Conservation (phyloP, 148 eudicot species). For the Arctostaphylos glauca region DNA sequence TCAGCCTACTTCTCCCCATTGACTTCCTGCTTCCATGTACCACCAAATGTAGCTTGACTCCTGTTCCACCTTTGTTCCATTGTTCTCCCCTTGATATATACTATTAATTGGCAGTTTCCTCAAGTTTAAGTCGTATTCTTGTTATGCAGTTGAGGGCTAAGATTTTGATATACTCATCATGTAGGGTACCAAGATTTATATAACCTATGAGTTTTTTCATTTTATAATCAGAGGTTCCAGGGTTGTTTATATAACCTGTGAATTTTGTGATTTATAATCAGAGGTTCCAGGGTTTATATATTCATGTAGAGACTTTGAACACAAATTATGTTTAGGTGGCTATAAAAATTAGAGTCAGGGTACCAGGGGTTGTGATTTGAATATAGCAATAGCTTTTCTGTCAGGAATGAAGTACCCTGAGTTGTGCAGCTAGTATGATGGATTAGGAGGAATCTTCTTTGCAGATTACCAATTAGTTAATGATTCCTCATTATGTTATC, state of each 20-base stretch:
- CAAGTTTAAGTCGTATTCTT: background rate
- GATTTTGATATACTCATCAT: background rate
- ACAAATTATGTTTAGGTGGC: background rate
- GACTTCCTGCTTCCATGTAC: no score
- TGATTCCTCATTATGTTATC: background rate
- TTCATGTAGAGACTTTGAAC: no score
- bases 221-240: background rate
- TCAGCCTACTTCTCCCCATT: no score
- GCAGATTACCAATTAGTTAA: background rate
- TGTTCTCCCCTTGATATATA: no score
- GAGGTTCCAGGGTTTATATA: background rate
- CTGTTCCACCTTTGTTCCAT: no score
- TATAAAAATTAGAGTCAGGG: background rate
- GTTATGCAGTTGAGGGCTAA: background rate
- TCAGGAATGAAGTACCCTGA: background rate
- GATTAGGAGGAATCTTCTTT: constrained; percentile 1
- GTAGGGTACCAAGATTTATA: background rate
- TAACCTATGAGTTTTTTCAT: background rate
- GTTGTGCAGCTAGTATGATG: background rate
- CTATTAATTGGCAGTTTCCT: no score
- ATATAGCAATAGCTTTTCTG: background rate
- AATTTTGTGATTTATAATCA: background rate
- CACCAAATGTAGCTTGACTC: no score
- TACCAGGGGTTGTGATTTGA: constrained; percentile 9
- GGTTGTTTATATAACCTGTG: background rate